Evolutionary conservation across 2,329 filamentous ascomycete genomes (phyloP).

Genomic region (Fusarium lyarnte): DNA sequence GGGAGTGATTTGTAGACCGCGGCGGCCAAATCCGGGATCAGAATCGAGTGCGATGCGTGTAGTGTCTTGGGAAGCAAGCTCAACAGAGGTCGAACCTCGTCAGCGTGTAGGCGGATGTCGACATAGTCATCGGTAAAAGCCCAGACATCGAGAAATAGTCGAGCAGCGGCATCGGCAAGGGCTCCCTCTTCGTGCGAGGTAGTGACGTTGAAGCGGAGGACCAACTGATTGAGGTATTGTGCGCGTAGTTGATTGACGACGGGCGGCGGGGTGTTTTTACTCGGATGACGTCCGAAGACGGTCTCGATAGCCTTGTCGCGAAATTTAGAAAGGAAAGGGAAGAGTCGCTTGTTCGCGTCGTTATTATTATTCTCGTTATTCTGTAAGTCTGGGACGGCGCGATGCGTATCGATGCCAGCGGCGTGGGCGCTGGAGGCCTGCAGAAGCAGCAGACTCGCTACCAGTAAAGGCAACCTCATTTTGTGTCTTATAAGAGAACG

Average conservation of each 20-base stretch:
- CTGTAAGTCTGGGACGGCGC: constrained; percentile 26
- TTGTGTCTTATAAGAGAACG: background rate
- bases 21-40: constrained; percentile 83
- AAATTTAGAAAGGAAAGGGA: constrained; percentile 61
- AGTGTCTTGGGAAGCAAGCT: constrained; percentile 80
- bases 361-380: background rate
- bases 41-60: constrained; percentile 73
- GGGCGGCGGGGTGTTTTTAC: constrained; percentile 40
- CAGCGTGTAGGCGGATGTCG: constrained; percentile 81
- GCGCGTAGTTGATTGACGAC: constrained; percentile 49
- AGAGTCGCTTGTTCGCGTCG: constrained; percentile 44
- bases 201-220: constrained; percentile 86
- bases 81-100: constrained; percentile 81
- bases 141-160: constrained; percentile 91
- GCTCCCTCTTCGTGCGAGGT: constrained; percentile 73
- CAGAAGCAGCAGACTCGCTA: constrained; percentile 40
- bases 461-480: constrained; percentile 43
- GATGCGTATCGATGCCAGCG: constrained; percentile 45
- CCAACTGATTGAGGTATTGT: constrained; percentile 81
- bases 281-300: constrained; percentile 58
- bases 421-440: constrained; percentile 42
- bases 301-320: constrained; percentile 61
- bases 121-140: constrained; percentile 82
- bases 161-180: constrained; percentile 76
- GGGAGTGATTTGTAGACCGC: constrained; percentile 70